Evolutionary conservation across 306 rosid genomes (phyloP), one percentile per base, ranked within the genome.

Genomic region (Sphenostylis stenocarpa): DNA sequence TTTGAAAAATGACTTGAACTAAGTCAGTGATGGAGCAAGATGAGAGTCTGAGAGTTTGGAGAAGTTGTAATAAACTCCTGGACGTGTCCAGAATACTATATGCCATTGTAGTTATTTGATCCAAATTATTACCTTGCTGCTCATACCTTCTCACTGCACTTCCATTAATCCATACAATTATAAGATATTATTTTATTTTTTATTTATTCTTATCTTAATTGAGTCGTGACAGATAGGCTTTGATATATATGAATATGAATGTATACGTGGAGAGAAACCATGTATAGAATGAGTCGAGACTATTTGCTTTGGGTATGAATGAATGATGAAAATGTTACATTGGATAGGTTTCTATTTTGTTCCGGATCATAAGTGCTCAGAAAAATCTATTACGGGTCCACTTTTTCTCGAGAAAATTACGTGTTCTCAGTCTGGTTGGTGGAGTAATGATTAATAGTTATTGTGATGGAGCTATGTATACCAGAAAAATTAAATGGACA

Each of bases 341-440:
- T 58, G 21, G 19, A 57, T 60, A 29, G 41, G 66, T 57, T 57
- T 57, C 9, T 57, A 57, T 24, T 10, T 53, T 57, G 64, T 13
- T 4, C 38, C 16, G 39, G 11, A 28, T 60, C 65, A 58, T 28
- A 20, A 14, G 5, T 58, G 20, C 20, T 28, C 20, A 15, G 23
- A 15, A 61, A 31, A 61, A 61, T 61, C 67, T 31, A 16, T 14
- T n/a, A 15, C 13, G 41, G 66, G 66, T 6, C 66, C 66, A 28
- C 41, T 60, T 60, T 60, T 60, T 61, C 44, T 16, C 0, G 19
- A 24, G 29, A 31, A 60, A 28, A 2, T 60, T 29, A 61, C 23
- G 43, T 61, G 43, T 61, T 58, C 26, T 6, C 70, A 47, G 63
- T 62, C 33, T 1, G 79, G 84, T 80, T 55, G 84, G 75, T 66